Conservation (phyloP, 2,329 filamentous ascomycete species). For the Xylariales sp. region DNA sequence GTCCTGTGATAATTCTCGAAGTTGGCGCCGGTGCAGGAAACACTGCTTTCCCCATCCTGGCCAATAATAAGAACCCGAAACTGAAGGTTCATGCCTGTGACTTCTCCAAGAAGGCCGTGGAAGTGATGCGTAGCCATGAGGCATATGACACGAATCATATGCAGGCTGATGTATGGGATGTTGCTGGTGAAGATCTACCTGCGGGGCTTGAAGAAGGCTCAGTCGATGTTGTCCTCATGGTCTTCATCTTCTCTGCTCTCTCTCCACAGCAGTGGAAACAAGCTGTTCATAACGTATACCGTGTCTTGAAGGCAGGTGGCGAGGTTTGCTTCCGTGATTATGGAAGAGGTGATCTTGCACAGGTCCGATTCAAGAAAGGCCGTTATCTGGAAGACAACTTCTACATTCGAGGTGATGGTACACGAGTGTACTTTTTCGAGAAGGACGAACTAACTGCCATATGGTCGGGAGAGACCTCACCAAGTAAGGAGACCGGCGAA, state of each 20-base stretch:
- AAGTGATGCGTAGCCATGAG: slow-evolving; percentile 80
- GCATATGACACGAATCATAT: slow-evolving; percentile 69
- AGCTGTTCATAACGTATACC: slow-evolving; percentile 76
- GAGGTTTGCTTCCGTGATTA: slow-evolving; percentile 94
- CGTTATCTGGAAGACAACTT: slow-evolving; percentile 95
- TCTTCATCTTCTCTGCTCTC: slow-evolving; percentile 95
- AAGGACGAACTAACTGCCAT: slow-evolving; percentile 74
- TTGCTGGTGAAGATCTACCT: slow-evolving; percentile 66
- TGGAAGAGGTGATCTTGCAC: slow-evolving; percentile 88
- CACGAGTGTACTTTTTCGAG: slow-evolving; percentile 96
- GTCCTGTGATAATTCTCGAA: slow-evolving; percentile 70
- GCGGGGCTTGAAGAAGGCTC: slow-evolving; percentile 71
- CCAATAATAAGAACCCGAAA: slow-evolving; percentile 74
- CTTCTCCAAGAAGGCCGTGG: slow-evolving; percentile 91
- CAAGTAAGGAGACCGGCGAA: slow-evolving; percentile 20
- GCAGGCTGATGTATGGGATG: slow-evolving; percentile 93
- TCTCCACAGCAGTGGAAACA: slow-evolving; percentile 78
- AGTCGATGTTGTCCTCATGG: slow-evolving; percentile 88
- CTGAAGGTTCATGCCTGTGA: slow-evolving; percentile 91
- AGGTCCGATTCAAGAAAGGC: slow-evolving; percentile 95
- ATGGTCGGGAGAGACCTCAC: slow-evolving; percentile 49
- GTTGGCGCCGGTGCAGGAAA: slow-evolving; percentile 95
- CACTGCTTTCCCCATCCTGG: slow-evolving; percentile 86
- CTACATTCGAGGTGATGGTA: slow-evolving; percentile 92
- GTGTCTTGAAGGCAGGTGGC: slow-evolving; percentile 86